phyloP scores from a whole-genome alignment of 805 yeast species.

The Candida tibetensis region DNA sequence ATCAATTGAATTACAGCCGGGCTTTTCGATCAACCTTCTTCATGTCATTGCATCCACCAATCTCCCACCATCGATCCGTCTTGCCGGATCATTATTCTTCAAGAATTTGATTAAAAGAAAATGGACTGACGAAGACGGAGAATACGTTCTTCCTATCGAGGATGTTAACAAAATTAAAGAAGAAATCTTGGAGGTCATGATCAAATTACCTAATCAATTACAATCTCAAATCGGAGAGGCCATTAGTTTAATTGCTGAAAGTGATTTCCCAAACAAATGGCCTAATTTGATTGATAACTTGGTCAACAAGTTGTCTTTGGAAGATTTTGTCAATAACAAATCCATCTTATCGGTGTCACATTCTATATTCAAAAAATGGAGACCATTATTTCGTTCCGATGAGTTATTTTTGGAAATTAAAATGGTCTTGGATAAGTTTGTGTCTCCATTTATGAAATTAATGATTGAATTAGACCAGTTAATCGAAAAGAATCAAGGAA shows the following conservation, averaged over 20 bases:
- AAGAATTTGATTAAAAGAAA: slow-evolving; percentile 80
- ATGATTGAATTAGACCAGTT: slow-evolving; percentile 64
- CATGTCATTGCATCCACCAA: slow-evolving; percentile 70
- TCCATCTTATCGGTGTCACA: slow-evolving; percentile 92
- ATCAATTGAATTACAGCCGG: slow-evolving; percentile 60
- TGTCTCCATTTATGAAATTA: slow-evolving; percentile 71
- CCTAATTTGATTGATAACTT: slow-evolving; percentile 69
- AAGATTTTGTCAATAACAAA: slow-evolving; percentile 71
- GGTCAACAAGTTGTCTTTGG: slow-evolving; percentile 58
- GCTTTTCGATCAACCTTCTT: slow-evolving; percentile 72
- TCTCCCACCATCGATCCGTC: slow-evolving; percentile 54
- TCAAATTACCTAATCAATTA: slow-evolving; percentile 68
- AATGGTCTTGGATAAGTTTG: slow-evolving; percentile 80
- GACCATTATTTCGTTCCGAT: slow-evolving; percentile 90
- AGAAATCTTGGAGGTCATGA: slow-evolving; percentile 86
- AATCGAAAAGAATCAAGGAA: slow-evolving; percentile 45
- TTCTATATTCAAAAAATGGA: slow-evolving; percentile 94
- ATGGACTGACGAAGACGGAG: slow-evolving; percentile 91
- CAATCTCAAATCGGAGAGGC: slow-evolving; percentile 96
- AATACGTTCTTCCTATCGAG: slow-evolving; percentile 53
- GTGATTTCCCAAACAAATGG: slow-evolving; percentile 95
- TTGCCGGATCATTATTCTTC: slow-evolving; percentile 88
- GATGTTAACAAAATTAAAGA: slow-evolving; percentile 69
- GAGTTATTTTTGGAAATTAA: slow-evolving; percentile 84
- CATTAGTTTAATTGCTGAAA: slow-evolving; percentile 87